Evolutionary conservation across 2,329 filamentous ascomycete species (phyloP), one percentile per base, ranked within the genome.

Genomic region (Sporothrix protearum): DNA sequence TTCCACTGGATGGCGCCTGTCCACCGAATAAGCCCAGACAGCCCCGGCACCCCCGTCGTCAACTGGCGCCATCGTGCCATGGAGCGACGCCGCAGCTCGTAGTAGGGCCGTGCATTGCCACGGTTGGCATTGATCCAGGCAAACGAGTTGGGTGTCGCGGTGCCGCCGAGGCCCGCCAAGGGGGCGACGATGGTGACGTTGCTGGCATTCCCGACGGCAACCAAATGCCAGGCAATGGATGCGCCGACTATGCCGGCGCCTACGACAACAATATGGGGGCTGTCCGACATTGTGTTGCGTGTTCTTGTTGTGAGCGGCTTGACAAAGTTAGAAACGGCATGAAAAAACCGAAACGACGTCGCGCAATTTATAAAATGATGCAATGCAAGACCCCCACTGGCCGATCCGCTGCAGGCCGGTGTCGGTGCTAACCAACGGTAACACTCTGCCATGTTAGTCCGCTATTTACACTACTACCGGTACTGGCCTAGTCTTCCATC

Each of bases 101-200:
- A 79, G 74, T 79, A 79, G 63, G 74, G 73, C 45, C 72, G 75
- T 1, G 76, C 73, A 66, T 79, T 77, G 63, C 70, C 69, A 51
- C 74, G 74, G 63, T 76, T 76, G 45, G 78, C 78, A 49, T 79
- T 80, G 71, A 79, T 76, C 78, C 78, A 80, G 36, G 78, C 74
- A 72, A 80, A 80, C 12, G 77, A 79, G 73, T 76, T 76, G 36
- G 78, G 76, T 22, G 77, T 79, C 19, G 78, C 78, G 14, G 74
- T 75, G 71, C 78, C 78, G 71, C 78, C 78, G 4, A 78, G 14
- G 30, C 33, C 57, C 5, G 30, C 16, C 1, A 78, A 72, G 51
- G 76, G 47, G 9, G 78, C 76, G 36, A 79, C 71, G 25, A 79
- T 69, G 2, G 77, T 79, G 19, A 79, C 77, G 25, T 76, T 71